Evolutionary conservation across 306 rosid species (phyloP), one percentile per base, ranked within the genome.

Genomic region (Vigna radiata): DNA sequence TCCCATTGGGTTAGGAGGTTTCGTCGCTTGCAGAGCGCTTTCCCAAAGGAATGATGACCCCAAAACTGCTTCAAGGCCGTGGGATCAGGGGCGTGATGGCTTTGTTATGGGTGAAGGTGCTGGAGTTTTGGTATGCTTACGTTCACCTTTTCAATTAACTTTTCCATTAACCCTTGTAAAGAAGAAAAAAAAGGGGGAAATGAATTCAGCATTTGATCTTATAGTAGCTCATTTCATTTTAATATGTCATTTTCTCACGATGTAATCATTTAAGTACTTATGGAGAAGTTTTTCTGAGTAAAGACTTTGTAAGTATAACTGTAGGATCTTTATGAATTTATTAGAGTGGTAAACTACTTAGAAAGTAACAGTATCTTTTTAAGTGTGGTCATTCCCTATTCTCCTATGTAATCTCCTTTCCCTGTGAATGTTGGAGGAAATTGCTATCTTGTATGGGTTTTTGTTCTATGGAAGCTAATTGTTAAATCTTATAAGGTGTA

Each of bases 21-120:
- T 96, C 81, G 94, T 92, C 80, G 99, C 98, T 49, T 92, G 97
- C 89, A 85, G 99, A 83, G 99, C 99, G 8, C 83, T 96, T 36
- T 96, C 98, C 70, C 98, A 92, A 87, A 88, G 99, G 79, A 96
- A 96, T 33, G 96, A 96, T 82, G 98, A 96, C 68, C 99, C 98
- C 8, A 82, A 86, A 89, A 96, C 99, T 78, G 99, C 99, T 82
- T 96, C 99, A 0, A 89, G 99, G 87, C 99, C 99, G n/a, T 96
- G 99, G 99, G 99, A 96, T 80, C 88, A 62, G 79, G 99, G 81
- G 13, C 88, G 99, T 49, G 98, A 96, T 82, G 99, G 99, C 56
- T 96, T 96, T 91, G 99, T 96, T 54, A 92, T 92, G 98, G 98
- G 99, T 17, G 99, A 96, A 88, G 98, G 99, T 61, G 86, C 99